Conservation (phyloP, 805 yeast genomes). For the Vanderwaltozyma polyspora region DNA sequence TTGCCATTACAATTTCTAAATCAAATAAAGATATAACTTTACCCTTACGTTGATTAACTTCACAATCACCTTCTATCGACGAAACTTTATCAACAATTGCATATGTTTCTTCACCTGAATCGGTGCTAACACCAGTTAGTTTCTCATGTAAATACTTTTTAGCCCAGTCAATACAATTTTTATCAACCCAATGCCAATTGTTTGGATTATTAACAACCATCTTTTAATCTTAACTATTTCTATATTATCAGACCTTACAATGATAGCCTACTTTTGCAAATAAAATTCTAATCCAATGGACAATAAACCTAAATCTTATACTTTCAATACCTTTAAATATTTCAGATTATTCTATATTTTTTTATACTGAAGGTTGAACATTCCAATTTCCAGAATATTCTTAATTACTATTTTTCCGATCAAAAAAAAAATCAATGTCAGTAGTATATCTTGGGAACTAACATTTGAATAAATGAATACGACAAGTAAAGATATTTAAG, state of each 20-base stretch:
- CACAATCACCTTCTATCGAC: constrained; percentile 84
- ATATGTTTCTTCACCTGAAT: constrained; percentile 15
- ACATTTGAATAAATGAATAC: too few species aligned
- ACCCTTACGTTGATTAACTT: constrained; percentile 94
- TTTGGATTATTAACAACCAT: constrained; percentile 97
- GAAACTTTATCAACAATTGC: constrained; percentile 28
- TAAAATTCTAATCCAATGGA: too few species aligned
- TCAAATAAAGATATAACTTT: constrained; percentile 89
- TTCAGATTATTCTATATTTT: neutral
- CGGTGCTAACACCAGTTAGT: constrained; percentile 37
- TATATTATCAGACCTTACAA: neutral
- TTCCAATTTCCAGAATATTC: neutral
- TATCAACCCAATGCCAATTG: constrained; percentile 99
- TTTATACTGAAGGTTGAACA: neutral
- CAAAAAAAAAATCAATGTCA: too few species aligned
- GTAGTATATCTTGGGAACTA: too few species aligned
- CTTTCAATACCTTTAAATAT: neutral
- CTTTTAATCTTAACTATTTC: constrained; percentile 1
- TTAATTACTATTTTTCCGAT: too few species aligned
- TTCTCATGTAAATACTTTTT: constrained; percentile 58
- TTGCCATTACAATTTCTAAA: constrained; percentile 51
- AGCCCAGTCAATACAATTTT: constrained; percentile 91
- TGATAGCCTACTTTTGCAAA: neutral
- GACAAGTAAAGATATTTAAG: too few species aligned
- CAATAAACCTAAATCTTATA: neutral